Evolutionary conservation across 1,284 basidiomycete genomes (phyloP).

Genomic region (Ustanciosporium gigantosporum): DNA sequence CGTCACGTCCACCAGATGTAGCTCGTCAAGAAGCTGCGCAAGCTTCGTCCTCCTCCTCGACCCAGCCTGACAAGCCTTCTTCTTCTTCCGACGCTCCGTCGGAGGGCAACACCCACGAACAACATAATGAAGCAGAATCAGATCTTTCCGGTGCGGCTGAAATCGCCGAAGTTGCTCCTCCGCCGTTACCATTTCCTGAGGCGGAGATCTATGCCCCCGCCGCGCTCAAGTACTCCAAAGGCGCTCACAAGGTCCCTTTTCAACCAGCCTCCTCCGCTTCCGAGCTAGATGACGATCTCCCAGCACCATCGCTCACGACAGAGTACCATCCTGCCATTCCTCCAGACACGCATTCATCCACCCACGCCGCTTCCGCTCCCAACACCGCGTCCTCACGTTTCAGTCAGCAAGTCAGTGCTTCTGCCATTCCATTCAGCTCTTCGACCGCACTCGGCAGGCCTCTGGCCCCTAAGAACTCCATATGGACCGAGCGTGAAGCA

Average conservation of each 20-base stretch:
- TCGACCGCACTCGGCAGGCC: constrained; percentile 2
- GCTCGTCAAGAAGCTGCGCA: constrained; percentile 6
- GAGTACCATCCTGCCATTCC: constrained; percentile 9
- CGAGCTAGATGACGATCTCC: background rate
- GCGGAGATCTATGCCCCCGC: constrained; percentile 36
- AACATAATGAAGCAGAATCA: background rate
- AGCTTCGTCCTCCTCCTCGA: background rate
- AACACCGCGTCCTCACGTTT: constrained; percentile 1
- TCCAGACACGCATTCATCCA: background rate
- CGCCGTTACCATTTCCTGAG: constrained; percentile 21
- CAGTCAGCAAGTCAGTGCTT: constrained; percentile 10
- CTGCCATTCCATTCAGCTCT: constrained; percentile 12
- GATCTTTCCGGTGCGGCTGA: background rate
- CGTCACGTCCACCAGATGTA: constrained; percentile 10
- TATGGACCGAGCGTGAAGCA: too few species aligned
- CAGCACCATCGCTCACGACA: constrained; percentile 5
- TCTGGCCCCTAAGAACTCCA: constrained; percentile 1
- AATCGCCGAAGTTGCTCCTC: background rate
- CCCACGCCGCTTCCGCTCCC: background rate
- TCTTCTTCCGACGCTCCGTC: background rate
- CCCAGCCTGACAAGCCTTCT: background rate
- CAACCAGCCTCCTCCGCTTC: background rate
- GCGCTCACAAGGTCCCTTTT: constrained; percentile 26
- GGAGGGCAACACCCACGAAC: background rate
- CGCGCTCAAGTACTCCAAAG: constrained; percentile 39